phyloP scores from a whole-genome alignment of 768 basidiomycete genomes.

The Amanita pallidorosea region DNA sequence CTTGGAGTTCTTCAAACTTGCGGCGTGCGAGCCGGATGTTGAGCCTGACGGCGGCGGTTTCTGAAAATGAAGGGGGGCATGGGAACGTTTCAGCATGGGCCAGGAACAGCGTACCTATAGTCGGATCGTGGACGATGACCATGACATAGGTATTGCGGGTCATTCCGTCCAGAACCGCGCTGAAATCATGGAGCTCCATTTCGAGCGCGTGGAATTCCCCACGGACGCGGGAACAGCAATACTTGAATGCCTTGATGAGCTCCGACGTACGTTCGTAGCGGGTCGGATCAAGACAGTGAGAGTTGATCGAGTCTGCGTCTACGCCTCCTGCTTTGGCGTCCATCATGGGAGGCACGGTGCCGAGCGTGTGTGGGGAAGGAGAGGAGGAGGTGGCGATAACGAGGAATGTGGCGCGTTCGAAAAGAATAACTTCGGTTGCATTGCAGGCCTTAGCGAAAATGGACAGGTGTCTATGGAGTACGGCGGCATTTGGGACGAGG shows the following conservation, averaged over 20 bases:
- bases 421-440: conserved; percentile 90
- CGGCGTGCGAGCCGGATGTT: conserved; percentile 80
- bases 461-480: conserved; percentile 78
- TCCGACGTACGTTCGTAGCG: conserved; percentile 86
- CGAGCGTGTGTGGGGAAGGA: conserved; percentile 25
- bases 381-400: conserved; percentile 80
- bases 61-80: conserved; percentile 26
- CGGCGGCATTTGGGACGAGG: conserved; percentile 88
- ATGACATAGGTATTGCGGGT: conserved; percentile 91
- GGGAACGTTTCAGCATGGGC: neutral
- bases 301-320: conserved; percentile 17
- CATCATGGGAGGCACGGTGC: conserved; percentile 13
- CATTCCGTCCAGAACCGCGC: conserved; percentile 85
- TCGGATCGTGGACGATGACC: conserved; percentile 80
- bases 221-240: conserved; percentile 75
- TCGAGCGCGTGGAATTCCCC: conserved; percentile 83
- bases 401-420: conserved; percentile 96
- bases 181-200: conserved; percentile 79
- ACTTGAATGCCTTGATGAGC: conserved; percentile 92
- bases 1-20: conserved; percentile 87
- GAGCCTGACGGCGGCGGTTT: conserved; percentile 78
- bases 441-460: conserved; percentile 81
- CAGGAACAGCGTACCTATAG: conserved; percentile 52
- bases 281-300: conserved; percentile 47
- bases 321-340: conserved; percentile 11